Evolutionary conservation across 148 eudicot species (phyloP).

Genomic region (Fagopyrum tataricum): DNA sequence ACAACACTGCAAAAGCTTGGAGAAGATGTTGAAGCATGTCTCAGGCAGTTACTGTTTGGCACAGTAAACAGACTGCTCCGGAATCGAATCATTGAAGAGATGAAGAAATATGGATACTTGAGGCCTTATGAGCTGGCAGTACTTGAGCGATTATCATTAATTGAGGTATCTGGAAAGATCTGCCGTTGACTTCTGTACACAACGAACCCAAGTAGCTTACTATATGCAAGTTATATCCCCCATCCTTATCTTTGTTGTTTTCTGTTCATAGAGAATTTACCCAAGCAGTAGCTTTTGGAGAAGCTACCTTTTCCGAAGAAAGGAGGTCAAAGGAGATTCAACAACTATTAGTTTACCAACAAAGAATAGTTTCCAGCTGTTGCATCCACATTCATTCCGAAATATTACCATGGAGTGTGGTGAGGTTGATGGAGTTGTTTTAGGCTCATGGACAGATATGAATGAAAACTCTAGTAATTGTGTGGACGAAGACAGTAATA

Average conservation of each 20-base stretch:
- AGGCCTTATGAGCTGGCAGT: conserved; percentile 65
- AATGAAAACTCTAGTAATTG: conserved; percentile 29
- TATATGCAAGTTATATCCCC: conserved; percentile 15
- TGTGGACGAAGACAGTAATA: conserved; percentile 55
- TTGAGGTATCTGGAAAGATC: conserved; percentile 54
- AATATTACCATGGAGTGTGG: conserved; percentile 56
- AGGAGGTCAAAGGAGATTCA: conserved; percentile 30
- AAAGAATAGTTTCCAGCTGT: conserved; percentile 34
- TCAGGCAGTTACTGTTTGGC: conserved; percentile 80
- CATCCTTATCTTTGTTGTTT: conserved; percentile 23
- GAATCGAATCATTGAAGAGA: conserved; percentile 57
- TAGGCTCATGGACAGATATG: conserved; percentile 73
- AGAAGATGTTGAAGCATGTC: conserved; percentile 77
- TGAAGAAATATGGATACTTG: conserved; percentile 63
- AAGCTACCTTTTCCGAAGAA: conserved; percentile 37
- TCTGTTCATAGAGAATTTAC: conserved; percentile 59
- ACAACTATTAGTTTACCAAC: conserved; percentile 24
- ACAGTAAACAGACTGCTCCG: conserved; percentile 79
- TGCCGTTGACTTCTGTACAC: conserved; percentile 3
- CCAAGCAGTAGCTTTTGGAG: conserved; percentile 79
- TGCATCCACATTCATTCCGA: conserved; percentile 29
- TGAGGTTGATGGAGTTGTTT: conserved; percentile 83
- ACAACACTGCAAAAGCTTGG: conserved; percentile 91
- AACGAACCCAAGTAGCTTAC: conserved; percentile 14
- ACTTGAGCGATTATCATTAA: conserved; percentile 62